Evolutionary conservation across 805 yeast genomes (phyloP).

Genomic region (Wickerhamomyces kurtzmanii): DNA sequence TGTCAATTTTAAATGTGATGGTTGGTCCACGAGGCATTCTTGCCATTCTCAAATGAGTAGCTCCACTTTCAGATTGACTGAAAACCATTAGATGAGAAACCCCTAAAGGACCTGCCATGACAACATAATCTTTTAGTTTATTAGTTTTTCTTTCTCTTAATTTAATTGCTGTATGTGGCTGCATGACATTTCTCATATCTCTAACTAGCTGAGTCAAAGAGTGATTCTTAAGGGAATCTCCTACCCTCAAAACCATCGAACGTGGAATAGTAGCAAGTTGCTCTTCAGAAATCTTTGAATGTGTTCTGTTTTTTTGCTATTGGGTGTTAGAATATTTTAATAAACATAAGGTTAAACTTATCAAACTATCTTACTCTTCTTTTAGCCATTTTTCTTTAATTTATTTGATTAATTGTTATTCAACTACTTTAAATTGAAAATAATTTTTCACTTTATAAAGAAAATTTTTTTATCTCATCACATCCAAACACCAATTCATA

Average conservation of each 20-base stretch:
- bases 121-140: constrained; percentile 84
- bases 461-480: constrained; percentile 9
- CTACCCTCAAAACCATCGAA: constrained; percentile 90
- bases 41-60: constrained; percentile 73
- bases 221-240: constrained; percentile 67
- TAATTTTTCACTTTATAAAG: neutral
- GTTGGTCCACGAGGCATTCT: constrained; percentile 95
- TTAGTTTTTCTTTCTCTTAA: constrained; percentile 81
- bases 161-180: constrained; percentile 91
- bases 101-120: constrained; percentile 97
- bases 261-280: constrained; percentile 70
- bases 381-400: constrained; percentile 32
- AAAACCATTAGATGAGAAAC: constrained; percentile 84
- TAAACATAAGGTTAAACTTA: neutral
- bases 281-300: constrained; percentile 53
- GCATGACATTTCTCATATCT: constrained; percentile 87
- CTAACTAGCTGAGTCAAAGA: constrained; percentile 75
- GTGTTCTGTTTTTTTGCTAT: constrained; percentile 78
- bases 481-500: constrained; percentile 14
- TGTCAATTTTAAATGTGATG: constrained; percentile 65
- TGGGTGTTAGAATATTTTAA: constrained; percentile 7
- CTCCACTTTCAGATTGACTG: constrained; percentile 75
- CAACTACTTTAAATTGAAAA: no score
- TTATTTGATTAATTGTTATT: no score
- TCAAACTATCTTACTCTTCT: constrained; percentile 30